Conservation (phyloP, 768 basidiomycete genomes). For the Collybia mongolica region DNA sequence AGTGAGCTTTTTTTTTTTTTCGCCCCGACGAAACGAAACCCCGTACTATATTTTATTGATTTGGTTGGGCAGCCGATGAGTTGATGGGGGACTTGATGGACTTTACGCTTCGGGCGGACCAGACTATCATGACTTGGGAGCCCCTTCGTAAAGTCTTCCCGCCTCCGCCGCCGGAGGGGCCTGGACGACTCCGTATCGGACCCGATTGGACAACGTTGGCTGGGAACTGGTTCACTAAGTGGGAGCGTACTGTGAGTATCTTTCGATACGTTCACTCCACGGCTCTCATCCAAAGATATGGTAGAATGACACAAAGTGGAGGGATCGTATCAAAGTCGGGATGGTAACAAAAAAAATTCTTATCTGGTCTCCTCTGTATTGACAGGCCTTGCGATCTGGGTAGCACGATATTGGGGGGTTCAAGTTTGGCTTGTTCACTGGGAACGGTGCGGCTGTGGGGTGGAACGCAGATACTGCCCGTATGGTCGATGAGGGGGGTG, state of each 20-base stretch:
- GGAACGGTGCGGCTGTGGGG: slow-evolving; percentile 32
- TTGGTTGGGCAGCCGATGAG: slow-evolving; percentile 27
- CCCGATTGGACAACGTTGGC: slow-evolving; percentile 37
- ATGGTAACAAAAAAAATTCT: slow-evolving; percentile 31
- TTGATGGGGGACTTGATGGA: slow-evolving; percentile 39
- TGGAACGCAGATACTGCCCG: slow-evolving; percentile 38
- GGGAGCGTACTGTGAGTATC: slow-evolving; percentile 32
- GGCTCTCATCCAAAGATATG: background rate
- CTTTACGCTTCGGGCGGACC: slow-evolving; percentile 31
- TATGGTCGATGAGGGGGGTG: slow-evolving; percentile 34
- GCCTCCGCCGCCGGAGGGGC: slow-evolving; percentile 32
- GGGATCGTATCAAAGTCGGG: slow-evolving; percentile 31
- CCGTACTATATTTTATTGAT: no score
- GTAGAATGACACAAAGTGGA: slow-evolving; percentile 34
- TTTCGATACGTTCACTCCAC: background rate
- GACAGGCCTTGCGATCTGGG: background rate
- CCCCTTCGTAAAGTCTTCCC: slow-evolving; percentile 35
- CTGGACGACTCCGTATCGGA: slow-evolving; percentile 33
- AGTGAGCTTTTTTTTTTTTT: slow-evolving; percentile 18
- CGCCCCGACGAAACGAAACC: no score
- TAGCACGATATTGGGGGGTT: slow-evolving; percentile 35
- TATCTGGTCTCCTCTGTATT: no score
- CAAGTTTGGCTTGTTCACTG: slow-evolving; percentile 34
- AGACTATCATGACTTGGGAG: slow-evolving; percentile 38
- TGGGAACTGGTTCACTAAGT: slow-evolving; percentile 39